A percentile compares a stretch with the other conserved stretches of the same genome.
These are phyloP conservation scores for Citrus inodora DNA, from an alignment of 345 rosid genomes.

Conservation along the genomic window DNA sequence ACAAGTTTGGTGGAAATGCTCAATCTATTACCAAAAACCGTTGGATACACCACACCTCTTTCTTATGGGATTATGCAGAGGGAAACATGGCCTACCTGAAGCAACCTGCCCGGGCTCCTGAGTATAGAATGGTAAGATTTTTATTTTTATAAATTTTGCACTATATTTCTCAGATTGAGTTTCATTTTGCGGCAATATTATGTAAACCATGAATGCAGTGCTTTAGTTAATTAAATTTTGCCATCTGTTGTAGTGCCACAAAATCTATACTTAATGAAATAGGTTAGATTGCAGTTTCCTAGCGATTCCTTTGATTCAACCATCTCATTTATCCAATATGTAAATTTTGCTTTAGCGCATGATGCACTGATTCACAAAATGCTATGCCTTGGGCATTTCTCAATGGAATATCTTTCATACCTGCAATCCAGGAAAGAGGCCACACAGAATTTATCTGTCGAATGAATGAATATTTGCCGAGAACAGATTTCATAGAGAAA, in stretches of 20 bases:
- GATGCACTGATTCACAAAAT: background rate
- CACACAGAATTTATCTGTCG: constrained; percentile 63
- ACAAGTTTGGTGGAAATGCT: constrained; percentile 87
- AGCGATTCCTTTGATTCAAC: background rate
- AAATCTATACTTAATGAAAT: background rate
- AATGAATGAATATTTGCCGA: constrained; percentile 64
- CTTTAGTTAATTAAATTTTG: background rate
- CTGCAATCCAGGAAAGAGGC: constrained; percentile 52
- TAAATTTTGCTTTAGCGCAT: background rate
- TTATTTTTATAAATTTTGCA: background rate
- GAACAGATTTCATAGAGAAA: constrained; percentile 52
- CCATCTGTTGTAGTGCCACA: background rate
- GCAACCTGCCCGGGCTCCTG: constrained; percentile 60
- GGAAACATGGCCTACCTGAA: constrained; percentile 78
- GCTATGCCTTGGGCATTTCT: background rate
- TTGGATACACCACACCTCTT: constrained; percentile 91
- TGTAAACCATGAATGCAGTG: background rate
- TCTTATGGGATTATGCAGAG: constrained; percentile 68
- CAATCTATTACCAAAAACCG: constrained; percentile 70
- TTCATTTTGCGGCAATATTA: background rate
- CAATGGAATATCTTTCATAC: background rate
- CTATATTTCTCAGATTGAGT: background rate
- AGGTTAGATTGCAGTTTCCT: background rate
- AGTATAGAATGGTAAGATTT: constrained; percentile 54
- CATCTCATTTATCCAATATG: background rate